Evolutionary conservation across 768 basidiomycete genomes (phyloP).

Genomic region (Mycena belliarum): DNA sequence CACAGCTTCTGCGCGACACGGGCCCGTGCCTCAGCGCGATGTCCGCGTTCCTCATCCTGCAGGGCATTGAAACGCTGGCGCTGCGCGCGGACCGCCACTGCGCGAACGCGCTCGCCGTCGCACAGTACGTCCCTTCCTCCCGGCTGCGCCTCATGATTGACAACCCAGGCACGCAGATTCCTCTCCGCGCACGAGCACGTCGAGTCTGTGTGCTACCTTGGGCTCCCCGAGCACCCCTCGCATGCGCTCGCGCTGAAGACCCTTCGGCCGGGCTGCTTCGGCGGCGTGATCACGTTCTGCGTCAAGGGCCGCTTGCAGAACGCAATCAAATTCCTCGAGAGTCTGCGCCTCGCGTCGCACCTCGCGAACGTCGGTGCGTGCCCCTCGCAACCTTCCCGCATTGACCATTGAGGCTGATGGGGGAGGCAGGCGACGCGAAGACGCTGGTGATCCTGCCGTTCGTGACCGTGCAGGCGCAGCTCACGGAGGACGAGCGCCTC

Average conservation of each 20-base stretch:
- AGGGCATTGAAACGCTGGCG: slow-evolving; percentile 74
- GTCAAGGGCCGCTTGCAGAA: slow-evolving; percentile 54
- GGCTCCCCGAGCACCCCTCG: slow-evolving; percentile 61
- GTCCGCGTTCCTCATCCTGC: slow-evolving; percentile 68
- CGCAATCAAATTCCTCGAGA: slow-evolving; percentile 67
- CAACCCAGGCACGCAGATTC: too few species aligned
- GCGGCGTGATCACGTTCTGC: slow-evolving; percentile 81
- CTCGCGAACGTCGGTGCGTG: slow-evolving; percentile 56
- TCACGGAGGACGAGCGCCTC: slow-evolving; percentile 61
- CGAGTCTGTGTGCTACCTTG: slow-evolving; percentile 77
- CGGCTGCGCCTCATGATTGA: too few species aligned
- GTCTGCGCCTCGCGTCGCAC: slow-evolving; percentile 66
- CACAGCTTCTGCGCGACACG: slow-evolving; percentile 60
- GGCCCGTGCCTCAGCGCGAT: slow-evolving; percentile 71
- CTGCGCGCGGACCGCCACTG: slow-evolving; percentile 10
- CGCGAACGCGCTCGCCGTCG: slow-evolving; percentile 47
- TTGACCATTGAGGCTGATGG: too few species aligned
- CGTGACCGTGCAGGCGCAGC: slow-evolving; percentile 73
- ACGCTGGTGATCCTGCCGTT: slow-evolving; percentile 79
- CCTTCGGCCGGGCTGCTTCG: slow-evolving; percentile 56
- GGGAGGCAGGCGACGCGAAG: slow-evolving; percentile 71
- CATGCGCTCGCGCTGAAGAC: slow-evolving; percentile 59
- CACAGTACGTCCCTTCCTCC: slow-evolving; percentile 9
- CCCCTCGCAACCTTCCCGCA: too few species aligned
- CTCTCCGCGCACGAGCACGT: slow-evolving; percentile 67